These are phyloP conservation scores for Fusarium praegraminearum DNA, from an alignment of 2,329 filamentous ascomycete genomes.

Conservation along the genomic window DNA sequence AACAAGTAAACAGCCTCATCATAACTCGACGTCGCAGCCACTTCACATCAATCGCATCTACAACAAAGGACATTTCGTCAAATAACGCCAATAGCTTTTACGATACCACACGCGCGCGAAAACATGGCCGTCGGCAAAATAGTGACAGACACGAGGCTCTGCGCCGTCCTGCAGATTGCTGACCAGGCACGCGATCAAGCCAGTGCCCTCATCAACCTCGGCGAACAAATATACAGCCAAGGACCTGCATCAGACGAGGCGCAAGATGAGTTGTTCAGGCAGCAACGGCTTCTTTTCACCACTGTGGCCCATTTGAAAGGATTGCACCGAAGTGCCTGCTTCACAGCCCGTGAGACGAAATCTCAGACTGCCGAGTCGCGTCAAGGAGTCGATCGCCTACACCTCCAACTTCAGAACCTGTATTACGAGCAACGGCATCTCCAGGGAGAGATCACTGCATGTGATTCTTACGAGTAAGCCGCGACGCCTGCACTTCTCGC, in stretches of 20 bases:
- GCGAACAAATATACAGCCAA: slow-evolving; percentile 59
- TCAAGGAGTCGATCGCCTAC: slow-evolving; percentile 90
- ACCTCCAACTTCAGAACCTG: slow-evolving; percentile 93
- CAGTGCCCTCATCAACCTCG: slow-evolving; percentile 69
- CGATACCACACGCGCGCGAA: background rate
- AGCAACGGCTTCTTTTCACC: slow-evolving; percentile 84
- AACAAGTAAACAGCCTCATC: slow-evolving; percentile 24
- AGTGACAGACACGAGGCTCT: slow-evolving; percentile 64
- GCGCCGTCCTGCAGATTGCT: slow-evolving; percentile 78
- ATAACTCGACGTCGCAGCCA: slow-evolving; percentile 2
- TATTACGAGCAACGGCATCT: slow-evolving; percentile 96
- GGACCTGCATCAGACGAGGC: slow-evolving; percentile 59
- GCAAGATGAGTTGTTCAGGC: slow-evolving; percentile 73
- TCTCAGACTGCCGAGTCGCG: slow-evolving; percentile 85
- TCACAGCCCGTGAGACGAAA: slow-evolving; percentile 88
- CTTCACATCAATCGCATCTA: background rate
- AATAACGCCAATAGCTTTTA: background rate
- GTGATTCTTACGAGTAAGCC: slow-evolving; percentile 89
- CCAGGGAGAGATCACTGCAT: slow-evolving; percentile 88
- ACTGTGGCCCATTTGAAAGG: slow-evolving; percentile 84
- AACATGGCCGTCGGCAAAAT: slow-evolving; percentile 56
- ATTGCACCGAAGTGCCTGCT: slow-evolving; percentile 83
- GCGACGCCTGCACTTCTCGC: background rate
- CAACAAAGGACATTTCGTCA: background rate
- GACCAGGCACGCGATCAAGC: slow-evolving; percentile 79